These are phyloP conservation scores for Chalaropsis ovoidea DNA, from an alignment of 2,329 filamentous ascomycete genomes.

Conservation along the genomic window DNA sequence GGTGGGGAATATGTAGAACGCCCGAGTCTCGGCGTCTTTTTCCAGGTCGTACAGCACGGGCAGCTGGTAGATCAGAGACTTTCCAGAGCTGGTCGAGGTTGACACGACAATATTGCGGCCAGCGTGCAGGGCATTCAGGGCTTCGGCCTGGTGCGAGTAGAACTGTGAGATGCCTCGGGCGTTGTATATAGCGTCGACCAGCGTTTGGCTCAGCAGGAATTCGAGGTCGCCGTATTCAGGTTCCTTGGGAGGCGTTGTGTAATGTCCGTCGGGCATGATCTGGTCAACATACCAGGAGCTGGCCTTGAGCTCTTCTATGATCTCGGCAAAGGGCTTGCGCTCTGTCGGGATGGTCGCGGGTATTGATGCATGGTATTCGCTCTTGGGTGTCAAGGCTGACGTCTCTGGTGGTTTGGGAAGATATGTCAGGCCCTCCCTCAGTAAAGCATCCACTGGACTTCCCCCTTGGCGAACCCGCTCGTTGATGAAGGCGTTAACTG, in stretches of 20 bases:
- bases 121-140: constrained; percentile 75
- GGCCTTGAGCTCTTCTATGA: constrained; percentile 71
- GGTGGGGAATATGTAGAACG: constrained; percentile 97
- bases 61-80: constrained; percentile 95
- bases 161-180: constrained; percentile 74
- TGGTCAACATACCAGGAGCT: constrained; percentile 84
- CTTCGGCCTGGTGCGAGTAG: constrained; percentile 86
- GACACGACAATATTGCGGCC: constrained; percentile 84
- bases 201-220: constrained; percentile 75
- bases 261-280: constrained; percentile 85
- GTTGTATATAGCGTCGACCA: constrained; percentile 96
- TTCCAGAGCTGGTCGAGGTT: constrained; percentile 92
- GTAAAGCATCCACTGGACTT: constrained; percentile 59
- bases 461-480: constrained; percentile 53
- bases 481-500: constrained; percentile 67
- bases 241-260: constrained; percentile 78
- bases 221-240: constrained; percentile 72
- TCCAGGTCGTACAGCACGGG: constrained; percentile 84
- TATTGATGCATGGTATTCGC: constrained; percentile 35
- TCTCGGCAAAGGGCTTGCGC: constrained; percentile 69
- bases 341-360: constrained; percentile 69
- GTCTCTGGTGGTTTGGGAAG: constrained; percentile 31
- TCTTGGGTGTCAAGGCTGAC: neutral
- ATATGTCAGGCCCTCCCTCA: constrained; percentile 52
- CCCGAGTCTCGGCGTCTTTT: constrained; percentile 61